These are phyloP conservation scores for Euphorbia peplus DNA, from an alignment of 345 rosid genomes.

Conservation along the genomic window DNA sequence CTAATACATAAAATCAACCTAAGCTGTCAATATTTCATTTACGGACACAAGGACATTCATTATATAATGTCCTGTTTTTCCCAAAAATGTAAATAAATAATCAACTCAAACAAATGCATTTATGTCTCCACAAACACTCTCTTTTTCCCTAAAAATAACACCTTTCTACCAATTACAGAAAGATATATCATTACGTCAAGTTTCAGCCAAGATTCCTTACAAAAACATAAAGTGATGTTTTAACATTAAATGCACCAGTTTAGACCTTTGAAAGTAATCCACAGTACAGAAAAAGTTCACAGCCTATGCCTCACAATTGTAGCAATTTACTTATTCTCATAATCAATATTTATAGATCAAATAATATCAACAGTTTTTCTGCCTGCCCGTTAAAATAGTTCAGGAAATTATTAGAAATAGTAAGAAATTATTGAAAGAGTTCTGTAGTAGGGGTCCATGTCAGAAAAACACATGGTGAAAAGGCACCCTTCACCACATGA, in stretches of 20 bases:
- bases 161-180: background rate
- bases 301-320: background rate
- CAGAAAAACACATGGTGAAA: background rate
- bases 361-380: background rate
- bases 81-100: constrained; percentile 2
- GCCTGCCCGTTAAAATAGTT: background rate
- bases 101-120: background rate
- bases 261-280: background rate
- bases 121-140: background rate
- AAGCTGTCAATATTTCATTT: constrained; percentile 4
- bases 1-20: constrained; percentile 15
- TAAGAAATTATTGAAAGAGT: background rate
- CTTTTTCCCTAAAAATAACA: background rate
- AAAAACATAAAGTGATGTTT: background rate
- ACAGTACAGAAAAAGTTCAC: no score
- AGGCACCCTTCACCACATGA: background rate
- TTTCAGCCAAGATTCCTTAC: constrained; percentile 4
- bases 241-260: background rate
- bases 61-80: background rate
- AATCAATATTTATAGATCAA: no score
- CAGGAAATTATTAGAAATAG: background rate
- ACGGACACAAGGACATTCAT: constrained; percentile 3
- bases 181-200: background rate
- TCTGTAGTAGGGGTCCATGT: background rate
- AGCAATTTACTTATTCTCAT: background rate